These are phyloP conservation scores for Sclerotinia borealis DNA, from an alignment of 2,329 filamentous ascomycete species.

Conservation along the genomic window DNA sequence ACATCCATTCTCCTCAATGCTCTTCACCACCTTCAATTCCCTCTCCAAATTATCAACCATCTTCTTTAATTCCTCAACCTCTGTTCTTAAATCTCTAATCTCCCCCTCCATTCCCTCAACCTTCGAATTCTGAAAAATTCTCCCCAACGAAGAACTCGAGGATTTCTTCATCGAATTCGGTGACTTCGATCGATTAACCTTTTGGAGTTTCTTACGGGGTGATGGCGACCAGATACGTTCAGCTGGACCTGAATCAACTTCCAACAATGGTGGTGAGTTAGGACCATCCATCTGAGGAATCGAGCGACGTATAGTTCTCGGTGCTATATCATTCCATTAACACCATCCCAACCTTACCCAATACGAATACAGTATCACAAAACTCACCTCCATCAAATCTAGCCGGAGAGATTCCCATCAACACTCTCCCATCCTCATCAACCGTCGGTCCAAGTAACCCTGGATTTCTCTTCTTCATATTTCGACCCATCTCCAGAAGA, in stretches of 20 bases:
- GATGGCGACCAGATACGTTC: not conserved
- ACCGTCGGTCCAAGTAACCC: not conserved
- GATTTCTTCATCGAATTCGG: not conserved
- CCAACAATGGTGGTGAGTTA: not conserved
- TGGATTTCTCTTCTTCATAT: not conserved
- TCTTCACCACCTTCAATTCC: not conserved
- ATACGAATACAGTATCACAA: not conserved
- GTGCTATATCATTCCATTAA: not conserved
- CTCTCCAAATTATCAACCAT: not conserved
- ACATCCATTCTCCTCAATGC: not conserved
- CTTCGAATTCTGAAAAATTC: not conserved
- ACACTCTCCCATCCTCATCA: not conserved
- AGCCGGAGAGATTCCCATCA: not conserved
- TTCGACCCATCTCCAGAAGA: not conserved
- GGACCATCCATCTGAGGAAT: not conserved
- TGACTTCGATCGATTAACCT: not conserved
- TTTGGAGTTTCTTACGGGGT: not conserved
- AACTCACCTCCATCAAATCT: not conserved
- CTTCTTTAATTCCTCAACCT: not conserved
- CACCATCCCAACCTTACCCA: not conserved
- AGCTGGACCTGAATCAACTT: not conserved
- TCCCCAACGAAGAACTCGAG: not conserved
- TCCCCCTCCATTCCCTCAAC: not conserved
- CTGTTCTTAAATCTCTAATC: not conserved
- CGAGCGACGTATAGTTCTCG: not conserved